Conservation (phyloP, 2,329 filamentous ascomycete genomes). For the Ophiostoma quercus region DNA sequence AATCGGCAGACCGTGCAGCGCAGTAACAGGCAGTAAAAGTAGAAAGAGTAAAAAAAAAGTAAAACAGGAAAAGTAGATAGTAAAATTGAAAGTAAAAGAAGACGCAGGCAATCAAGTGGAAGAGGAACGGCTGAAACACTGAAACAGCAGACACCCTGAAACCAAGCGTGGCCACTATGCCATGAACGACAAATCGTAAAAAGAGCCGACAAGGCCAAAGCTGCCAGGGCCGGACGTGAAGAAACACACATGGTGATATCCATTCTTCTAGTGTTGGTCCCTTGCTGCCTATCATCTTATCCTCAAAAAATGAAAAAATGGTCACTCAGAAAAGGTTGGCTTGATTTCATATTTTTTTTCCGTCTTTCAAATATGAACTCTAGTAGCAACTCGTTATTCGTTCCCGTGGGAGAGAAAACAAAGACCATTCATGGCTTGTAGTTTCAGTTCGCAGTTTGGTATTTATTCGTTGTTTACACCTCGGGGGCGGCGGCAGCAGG, state of each 20-base stretch:
- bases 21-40: not conserved
- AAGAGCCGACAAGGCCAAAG: not conserved
- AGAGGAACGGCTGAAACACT: constrained; percentile 5
- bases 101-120: constrained; percentile 6
- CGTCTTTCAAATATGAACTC: constrained; percentile 14
- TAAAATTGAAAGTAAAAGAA: not conserved
- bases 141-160: not conserved
- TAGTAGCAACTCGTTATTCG: not conserved
- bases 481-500: constrained; percentile 18
- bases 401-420: not conserved
- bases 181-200: not conserved
- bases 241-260: not conserved
- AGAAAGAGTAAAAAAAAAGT: not conserved
- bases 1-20: constrained; percentile 14
- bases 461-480: constrained; percentile 19
- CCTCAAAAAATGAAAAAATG: not conserved
- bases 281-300: not conserved
- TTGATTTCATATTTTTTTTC: not conserved
- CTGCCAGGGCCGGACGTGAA: not conserved
- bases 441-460: not conserved
- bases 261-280: not conserved
- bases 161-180: not conserved
- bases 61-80: not conserved
- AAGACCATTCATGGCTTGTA: not conserved
- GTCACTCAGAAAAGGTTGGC: not conserved